phyloP scores from a whole-genome alignment of 2,329 filamentous ascomycete genomes.

The Fusarium austroafricanum region DNA sequence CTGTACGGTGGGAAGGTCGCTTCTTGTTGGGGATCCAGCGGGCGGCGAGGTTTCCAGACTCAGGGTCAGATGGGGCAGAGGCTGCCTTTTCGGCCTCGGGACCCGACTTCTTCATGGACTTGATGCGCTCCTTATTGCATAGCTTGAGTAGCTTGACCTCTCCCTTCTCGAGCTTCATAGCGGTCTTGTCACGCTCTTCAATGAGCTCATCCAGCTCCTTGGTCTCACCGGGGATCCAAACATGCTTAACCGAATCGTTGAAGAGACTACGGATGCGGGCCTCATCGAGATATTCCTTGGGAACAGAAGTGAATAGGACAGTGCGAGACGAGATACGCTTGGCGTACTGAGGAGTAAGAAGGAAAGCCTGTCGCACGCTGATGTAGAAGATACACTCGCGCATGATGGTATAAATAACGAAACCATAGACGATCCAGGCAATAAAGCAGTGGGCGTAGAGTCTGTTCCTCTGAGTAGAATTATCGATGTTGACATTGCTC shows the following conservation, averaged over 20 bases:
- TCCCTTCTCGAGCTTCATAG: constrained; percentile 83
- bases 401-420: constrained; percentile 89
- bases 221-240: constrained; percentile 85
- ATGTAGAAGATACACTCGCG: constrained; percentile 94
- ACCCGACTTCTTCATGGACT: constrained; percentile 51
- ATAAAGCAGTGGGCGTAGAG: constrained; percentile 86
- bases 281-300: constrained; percentile 79
- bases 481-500: constrained; percentile 58
- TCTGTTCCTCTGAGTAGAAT: constrained; percentile 65
- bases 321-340: constrained; percentile 89
- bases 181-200: constrained; percentile 77
- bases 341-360: constrained; percentile 85
- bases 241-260: constrained; percentile 79
- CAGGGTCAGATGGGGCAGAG: constrained; percentile 67
- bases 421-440: constrained; percentile 85
- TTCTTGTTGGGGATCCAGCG: constrained; percentile 75
- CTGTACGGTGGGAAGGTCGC: constrained; percentile 75
- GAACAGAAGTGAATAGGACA: constrained; percentile 91
- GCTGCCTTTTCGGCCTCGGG: constrained; percentile 33
- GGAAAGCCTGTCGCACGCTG: constrained; percentile 92
- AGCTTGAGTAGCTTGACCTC: constrained; percentile 84
- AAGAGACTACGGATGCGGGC: constrained; percentile 80
- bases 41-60: constrained; percentile 73
- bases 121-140: constrained; percentile 54
- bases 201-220: constrained; percentile 81